Conservation (phyloP, 2,329 filamentous ascomycete genomes). For the Colletotrichum sp. region DNA sequence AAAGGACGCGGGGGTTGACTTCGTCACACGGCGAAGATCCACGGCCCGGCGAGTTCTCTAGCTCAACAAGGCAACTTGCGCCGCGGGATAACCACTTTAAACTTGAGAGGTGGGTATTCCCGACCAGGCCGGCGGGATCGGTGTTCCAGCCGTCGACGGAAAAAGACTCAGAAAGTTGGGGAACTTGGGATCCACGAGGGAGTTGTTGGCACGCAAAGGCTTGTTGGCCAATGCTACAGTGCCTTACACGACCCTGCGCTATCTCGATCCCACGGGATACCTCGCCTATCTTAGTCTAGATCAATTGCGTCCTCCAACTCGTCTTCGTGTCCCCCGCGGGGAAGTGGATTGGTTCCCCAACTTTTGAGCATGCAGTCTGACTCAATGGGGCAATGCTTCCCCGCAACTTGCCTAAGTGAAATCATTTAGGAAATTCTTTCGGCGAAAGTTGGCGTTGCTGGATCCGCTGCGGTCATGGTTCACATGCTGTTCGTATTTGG, state of each 20-base stretch:
- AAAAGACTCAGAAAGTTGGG: not conserved
- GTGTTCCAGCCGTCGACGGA: conserved; percentile 4
- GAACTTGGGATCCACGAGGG: not conserved
- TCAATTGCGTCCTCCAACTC: not conserved
- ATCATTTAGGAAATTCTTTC: not conserved
- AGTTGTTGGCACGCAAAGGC: not conserved
- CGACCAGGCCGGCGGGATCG: not conserved
- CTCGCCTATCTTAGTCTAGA: conserved; percentile 2
- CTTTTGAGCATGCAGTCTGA: not conserved
- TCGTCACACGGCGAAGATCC: not conserved
- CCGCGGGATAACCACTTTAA: not conserved
- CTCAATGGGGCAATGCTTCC: not conserved
- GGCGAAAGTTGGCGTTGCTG: not conserved
- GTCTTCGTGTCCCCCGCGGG: conserved; percentile 2
- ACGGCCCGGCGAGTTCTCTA: not conserved
- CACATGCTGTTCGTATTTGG: not conserved
- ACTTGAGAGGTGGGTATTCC: not conserved
- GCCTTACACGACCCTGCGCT: not conserved
- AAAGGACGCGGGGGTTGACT: not conserved
- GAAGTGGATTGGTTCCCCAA: conserved; percentile 14
- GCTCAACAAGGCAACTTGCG: not conserved
- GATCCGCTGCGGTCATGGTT: not conserved
- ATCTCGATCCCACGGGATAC: conserved; percentile 9
- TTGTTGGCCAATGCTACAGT: not conserved
- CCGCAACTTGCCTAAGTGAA: not conserved